phyloP scores from a whole-genome alignment of 257 asterid species.

The Solanum virginianum region DNA sequence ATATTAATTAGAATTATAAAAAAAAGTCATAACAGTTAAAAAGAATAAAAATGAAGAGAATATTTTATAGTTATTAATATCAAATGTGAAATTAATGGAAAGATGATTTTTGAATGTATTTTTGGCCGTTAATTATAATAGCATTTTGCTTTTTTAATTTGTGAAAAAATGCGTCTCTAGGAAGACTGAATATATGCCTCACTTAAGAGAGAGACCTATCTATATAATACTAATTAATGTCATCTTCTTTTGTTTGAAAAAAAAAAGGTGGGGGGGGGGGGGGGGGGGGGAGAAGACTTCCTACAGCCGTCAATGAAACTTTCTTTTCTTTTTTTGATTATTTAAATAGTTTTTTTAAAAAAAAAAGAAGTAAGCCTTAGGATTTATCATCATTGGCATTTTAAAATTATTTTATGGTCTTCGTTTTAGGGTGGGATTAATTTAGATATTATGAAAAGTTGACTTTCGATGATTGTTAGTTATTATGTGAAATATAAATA shows the following conservation, averaged over 20 bases:
- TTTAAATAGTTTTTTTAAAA: too few species aligned
- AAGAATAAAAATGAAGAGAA: too few species aligned
- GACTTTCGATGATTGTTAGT: too few species aligned
- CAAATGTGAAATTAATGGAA: not conserved
- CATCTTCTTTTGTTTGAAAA: not conserved
- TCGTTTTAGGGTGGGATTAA: not conserved
- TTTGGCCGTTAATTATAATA: not conserved
- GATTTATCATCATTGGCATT: too few species aligned
- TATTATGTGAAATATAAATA: too few species aligned
- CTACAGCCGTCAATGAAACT: not conserved
- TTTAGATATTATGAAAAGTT: not conserved
- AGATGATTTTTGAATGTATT: not conserved
- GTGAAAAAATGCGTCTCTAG: slow-evolving; percentile 1
- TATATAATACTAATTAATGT: not conserved
- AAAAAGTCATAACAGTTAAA: too few species aligned
- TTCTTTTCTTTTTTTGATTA: too few species aligned
- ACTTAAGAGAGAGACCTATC: not conserved
- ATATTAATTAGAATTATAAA: too few species aligned
- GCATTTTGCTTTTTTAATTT: not conserved
- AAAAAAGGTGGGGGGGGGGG: too few species aligned
- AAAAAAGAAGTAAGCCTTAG: too few species aligned
- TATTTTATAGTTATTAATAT: too few species aligned
- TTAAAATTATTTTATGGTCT: too few species aligned
- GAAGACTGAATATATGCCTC: not conserved
- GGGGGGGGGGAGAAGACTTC: not conserved